A percentile compares a stretch with the other conserved stretches of the same genome.
Conservation (phyloP, 2,329 filamentous ascomycete genomes). For the Cryphonectria radicalis region DNA sequence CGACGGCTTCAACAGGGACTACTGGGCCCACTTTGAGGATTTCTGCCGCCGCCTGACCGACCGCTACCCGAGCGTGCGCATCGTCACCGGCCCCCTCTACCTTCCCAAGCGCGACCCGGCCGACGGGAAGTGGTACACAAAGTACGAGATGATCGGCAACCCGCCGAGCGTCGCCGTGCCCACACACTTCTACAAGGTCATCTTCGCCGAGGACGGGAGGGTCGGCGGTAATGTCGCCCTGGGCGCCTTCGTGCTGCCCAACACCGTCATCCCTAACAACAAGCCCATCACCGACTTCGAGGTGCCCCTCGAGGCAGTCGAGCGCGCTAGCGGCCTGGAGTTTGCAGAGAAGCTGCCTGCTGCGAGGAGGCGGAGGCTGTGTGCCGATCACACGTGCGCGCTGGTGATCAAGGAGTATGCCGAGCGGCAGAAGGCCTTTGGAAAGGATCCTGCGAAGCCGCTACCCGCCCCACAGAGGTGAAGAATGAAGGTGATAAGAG, state of each 20-base stretch:
- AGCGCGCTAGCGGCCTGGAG: slow-evolving; percentile 89
- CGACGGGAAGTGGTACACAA: slow-evolving; percentile 94
- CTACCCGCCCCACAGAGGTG: slow-evolving; percentile 21
- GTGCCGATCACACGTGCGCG: slow-evolving; percentile 83
- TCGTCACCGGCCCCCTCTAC: slow-evolving; percentile 93
- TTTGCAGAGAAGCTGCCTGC: slow-evolving; percentile 81
- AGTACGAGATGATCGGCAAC: slow-evolving; percentile 92
- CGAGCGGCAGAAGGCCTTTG: slow-evolving; percentile 63
- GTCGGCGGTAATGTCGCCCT: slow-evolving; percentile 77
- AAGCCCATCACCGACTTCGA: slow-evolving; percentile 92
- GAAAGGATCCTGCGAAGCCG: slow-evolving; percentile 40
- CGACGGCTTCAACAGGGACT: slow-evolving; percentile 97
- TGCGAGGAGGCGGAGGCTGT: slow-evolving; percentile 76
- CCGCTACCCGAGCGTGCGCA: slow-evolving; percentile 82
- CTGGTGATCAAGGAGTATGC: slow-evolving; percentile 81
- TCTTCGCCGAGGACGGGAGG: slow-evolving; percentile 86
- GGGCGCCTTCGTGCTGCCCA: slow-evolving; percentile 93
- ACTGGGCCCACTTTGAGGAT: slow-evolving; percentile 99
- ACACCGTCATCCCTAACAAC: slow-evolving; percentile 83
- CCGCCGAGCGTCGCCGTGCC: slow-evolving; percentile 95
- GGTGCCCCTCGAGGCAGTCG: slow-evolving; percentile 89
- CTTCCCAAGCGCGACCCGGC: slow-evolving; percentile 78
- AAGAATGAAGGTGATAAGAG: background rate
- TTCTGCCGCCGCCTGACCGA: slow-evolving; percentile 86
- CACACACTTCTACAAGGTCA: slow-evolving; percentile 99